Conservation (phyloP, 2,329 filamentous ascomycete species). For the Hysterium pulicare region DNA sequence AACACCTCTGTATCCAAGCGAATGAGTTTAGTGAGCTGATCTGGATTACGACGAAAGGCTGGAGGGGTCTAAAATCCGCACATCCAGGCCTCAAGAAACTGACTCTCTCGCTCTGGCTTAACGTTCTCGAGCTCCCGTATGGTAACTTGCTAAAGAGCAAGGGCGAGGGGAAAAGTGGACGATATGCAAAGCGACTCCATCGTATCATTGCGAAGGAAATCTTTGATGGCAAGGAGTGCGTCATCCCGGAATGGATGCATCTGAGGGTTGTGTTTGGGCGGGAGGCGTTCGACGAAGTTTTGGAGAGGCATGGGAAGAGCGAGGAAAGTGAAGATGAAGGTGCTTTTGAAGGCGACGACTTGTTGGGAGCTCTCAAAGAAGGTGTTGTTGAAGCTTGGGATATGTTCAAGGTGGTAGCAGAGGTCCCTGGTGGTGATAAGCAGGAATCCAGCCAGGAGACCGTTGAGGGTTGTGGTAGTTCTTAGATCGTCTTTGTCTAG, state of each 20-base stretch:
- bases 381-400: conserved; percentile 13
- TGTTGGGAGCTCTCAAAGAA: neutral
- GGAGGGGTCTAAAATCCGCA: conserved; percentile 16
- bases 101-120: conserved; percentile 22
- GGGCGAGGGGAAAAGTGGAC: conserved; percentile 15
- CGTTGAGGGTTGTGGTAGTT: too few relatives aligned
- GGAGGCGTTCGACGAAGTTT: conserved; percentile 13
- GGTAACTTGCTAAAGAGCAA: conserved; percentile 13
- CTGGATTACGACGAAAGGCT: conserved; percentile 19
- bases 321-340: too few relatives aligned
- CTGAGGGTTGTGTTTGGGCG: conserved; percentile 23
- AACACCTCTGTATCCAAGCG: conserved; percentile 18
- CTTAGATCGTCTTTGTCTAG: too few relatives aligned
- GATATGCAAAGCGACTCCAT: conserved; percentile 18
- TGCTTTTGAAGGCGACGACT: neutral
- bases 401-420: conserved; percentile 19
- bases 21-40: conserved; percentile 18
- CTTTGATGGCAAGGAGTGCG: conserved; percentile 3
- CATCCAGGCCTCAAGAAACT: conserved; percentile 19
- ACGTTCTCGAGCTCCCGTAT: conserved; percentile 11
- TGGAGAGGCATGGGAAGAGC: too few relatives aligned
- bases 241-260: conserved; percentile 21
- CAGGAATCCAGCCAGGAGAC: too few relatives aligned
- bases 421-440: too few relatives aligned
- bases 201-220: conserved; percentile 11